Evolutionary conservation across 2,329 filamentous ascomycete genomes (phyloP), one percentile per base, ranked within the genome.

Genomic region (Rugonectria rugulosa): DNA sequence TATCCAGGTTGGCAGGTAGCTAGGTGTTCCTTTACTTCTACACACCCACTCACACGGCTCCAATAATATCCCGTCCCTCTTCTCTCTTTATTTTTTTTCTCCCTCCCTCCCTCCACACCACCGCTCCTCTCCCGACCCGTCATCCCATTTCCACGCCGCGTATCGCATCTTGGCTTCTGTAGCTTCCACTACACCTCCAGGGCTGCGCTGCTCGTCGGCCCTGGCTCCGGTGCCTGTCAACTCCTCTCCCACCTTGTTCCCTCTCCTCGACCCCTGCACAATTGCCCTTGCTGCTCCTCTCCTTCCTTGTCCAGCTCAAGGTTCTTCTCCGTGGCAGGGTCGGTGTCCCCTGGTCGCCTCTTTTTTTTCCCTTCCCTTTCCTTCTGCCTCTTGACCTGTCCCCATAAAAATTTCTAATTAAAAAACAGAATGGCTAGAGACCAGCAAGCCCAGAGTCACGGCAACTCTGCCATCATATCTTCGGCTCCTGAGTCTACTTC

Each of bases 321-420:
- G 57, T 53, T 54, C 56, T 65, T 44, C 60, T 66, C 61, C 61
- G 63, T 66, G 60, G 60, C 65, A 66, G 68, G 68, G 68, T 71
- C 65, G 63, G n/a, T 60, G 49, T 67, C 66, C 64, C 63, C 65
- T 58, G 63, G 62, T 65, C 63, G 51, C 60, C n/a, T n/a, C 29
- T 32, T 32, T 53, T 64, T 59, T 63, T 60, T n/a, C n/a, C n/a
- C n/a, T n/a, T n/a, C n/a, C 56, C 20, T 40, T 66, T 63, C 58
- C 67, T 70, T 66, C 65, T 65, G 64, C 64, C 70, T 71, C 63
- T 70, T 64, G 60, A 61, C 56, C 66, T 58, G 67, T 70, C 71
- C 72, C 71, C 71, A 73, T 73, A 72, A 73, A 70, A 70, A 61
- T 66, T 70, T 67, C 63, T 69, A 71, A 70, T 72, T 70, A 71